Base-by-base conservation (phyloP, 306 rosid species). In the Nissolia schottii region DNA sequence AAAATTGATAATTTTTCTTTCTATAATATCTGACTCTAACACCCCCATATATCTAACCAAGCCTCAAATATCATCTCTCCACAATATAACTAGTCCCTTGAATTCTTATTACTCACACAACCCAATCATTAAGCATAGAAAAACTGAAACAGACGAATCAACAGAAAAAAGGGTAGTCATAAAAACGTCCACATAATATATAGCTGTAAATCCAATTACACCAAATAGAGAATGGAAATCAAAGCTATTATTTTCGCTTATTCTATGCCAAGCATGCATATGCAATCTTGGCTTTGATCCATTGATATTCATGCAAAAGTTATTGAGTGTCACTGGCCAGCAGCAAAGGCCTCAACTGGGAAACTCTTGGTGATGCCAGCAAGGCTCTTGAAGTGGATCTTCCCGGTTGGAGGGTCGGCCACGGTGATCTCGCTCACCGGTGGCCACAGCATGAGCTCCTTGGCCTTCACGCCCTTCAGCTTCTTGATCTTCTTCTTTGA, bases 341-440 rank as follows among this genome's bases (percentile, higher is more conserved):
- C 92, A 41, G 93, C 96, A 38, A 93, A 93, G 12, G 97, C 97
- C 45, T 93, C 93, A 48, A 83, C 82, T 0, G 97, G 98, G 77
- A 93, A 90, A 51, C 88, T 90, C 81, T 93, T 93, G 35, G 98
- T 93, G 79, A 93, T 86, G 4, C 97, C 98, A 4, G 96, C 98
- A 9, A 93, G 87, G 77, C 98, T 90, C 89, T 90, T 93, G 92
- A 93, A 93, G 40, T 90, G 86, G 25, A 93, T 84, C 77, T 93
- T 90, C 19, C 96, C 90, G 0, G 90, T 79, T 0, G 93, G 76
- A 0, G 70, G 70, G 6, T 83, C 91, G 24, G 84, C 90, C 5
- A 74, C 81, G 2, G 55, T 68, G 43, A 93, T 90, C 79, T 93
- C 98, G 38, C 87, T 88, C 70, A 93, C 97, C 0, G 98, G 98